Conservation (phyloP, 2,329 filamentous ascomycete genomes). For the Boeremia lycopersici region DNA sequence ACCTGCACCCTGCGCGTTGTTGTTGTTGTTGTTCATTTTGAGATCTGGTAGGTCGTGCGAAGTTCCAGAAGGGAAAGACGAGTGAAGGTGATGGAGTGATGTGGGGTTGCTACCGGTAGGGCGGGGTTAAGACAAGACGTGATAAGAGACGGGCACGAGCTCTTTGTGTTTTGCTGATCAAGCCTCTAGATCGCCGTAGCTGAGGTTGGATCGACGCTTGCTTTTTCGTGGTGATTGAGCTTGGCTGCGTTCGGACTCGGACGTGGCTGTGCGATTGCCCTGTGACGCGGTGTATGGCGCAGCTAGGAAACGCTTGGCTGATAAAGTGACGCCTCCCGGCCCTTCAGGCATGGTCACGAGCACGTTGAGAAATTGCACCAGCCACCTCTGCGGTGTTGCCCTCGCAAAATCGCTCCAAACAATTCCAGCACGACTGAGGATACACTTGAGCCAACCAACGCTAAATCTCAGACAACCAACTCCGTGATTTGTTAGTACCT, state of each 20-base stretch:
- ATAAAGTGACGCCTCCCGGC: no score
- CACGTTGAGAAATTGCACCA: no score
- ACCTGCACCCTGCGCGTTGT: slow-evolving; percentile 11
- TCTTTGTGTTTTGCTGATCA: slow-evolving; percentile 1
- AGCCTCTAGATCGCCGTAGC: background rate
- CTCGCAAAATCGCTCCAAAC: no score
- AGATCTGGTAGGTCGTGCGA: background rate
- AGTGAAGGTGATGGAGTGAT: background rate
- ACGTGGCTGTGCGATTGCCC: background rate
- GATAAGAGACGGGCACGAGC: background rate
- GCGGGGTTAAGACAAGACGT: background rate
- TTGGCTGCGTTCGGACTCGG: background rate
- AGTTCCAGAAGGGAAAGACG: background rate
- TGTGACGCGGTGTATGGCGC: background rate
- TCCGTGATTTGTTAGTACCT: no score
- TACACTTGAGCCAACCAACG: no score
- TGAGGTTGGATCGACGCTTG: background rate
- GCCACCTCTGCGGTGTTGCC: no score
- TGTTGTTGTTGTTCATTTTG: slow-evolving; percentile 11
- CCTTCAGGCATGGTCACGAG: no score
- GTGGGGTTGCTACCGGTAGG: background rate
- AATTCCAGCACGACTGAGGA: no score
- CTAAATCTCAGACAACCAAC: no score
- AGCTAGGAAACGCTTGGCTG: background rate
- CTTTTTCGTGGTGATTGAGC: background rate